Evolutionary conservation across 129 eudicot genomes (phyloP), one percentile per base, ranked within the genome.

Genomic region (Glebionis coronaria): DNA sequence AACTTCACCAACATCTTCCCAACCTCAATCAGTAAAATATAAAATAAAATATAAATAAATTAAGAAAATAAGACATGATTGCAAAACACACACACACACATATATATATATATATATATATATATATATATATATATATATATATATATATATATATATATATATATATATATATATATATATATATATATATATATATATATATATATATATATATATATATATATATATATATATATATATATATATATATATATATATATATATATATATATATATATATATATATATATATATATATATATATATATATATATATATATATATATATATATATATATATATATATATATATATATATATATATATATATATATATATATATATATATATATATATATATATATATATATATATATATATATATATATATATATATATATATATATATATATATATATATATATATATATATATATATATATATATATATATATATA

Each of bases 1-100:
- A 79, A 71, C 49, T 82, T 87, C 63, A 85, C 19, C 67, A 88
- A 66, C 95, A 80, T 80, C 73, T 84, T 92, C 25, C 69, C 95
- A 71, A 92, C 53, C 66, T 86, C 86, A 45, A 79, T 77, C 98
- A 88, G n/a, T 13, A 19, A 11, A 54, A 4, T 58, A 14, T 16
- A 23, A 46, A 15, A 15, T 44, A 9, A 16, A 68, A 65, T 40
- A 18, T 60, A 31, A 70, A 4, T n/a, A n/a, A n/a, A n/a, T n/a
- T n/a, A 35, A 12, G 2, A 55, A 51, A 12, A 42, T 28, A 9
- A 3, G 0, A 29, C 11, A 16, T n/a, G 21, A 55, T 54, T 55
- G 9, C 31, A 3, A 47, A 12, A 25, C 13, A 65, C n/a, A n/a
- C n/a, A n/a, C n/a, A n/a, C n/a, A n/a, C n/a, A n/a, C n/a, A 2